phyloP scores from a whole-genome alignment of 2,329 filamentous ascomycete genomes.

The Calonectria henricotiae region DNA sequence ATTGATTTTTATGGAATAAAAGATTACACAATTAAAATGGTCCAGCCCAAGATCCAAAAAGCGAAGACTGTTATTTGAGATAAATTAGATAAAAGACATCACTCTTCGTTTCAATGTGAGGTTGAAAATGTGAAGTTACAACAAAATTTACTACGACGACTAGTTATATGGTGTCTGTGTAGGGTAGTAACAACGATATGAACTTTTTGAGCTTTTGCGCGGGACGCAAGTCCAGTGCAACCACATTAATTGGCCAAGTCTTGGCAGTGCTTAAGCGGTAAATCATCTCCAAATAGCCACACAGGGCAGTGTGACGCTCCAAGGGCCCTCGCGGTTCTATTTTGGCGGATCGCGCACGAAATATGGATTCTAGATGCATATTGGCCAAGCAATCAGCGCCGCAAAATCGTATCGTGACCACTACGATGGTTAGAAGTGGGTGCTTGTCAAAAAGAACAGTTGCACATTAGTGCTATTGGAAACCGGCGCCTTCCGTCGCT shows the following conservation, averaged over 20 bases:
- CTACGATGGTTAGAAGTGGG: not conserved
- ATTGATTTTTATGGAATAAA: not conserved
- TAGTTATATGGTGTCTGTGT: too few species aligned
- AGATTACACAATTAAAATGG: too few species aligned
- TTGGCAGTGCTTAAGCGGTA: not conserved
- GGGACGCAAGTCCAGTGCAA: too few species aligned
- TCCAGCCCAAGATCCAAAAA: too few species aligned
- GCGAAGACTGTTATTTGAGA: too few species aligned
- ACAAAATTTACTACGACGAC: too few species aligned
- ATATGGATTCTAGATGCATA: not conserved
- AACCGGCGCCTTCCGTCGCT: not conserved
- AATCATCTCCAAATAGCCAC: not conserved
- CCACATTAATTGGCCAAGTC: not conserved
- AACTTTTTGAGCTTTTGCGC: too few species aligned
- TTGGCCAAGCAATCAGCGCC: not conserved
- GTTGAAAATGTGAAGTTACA: too few species aligned
- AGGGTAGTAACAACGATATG: too few species aligned
- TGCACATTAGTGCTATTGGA: not conserved
- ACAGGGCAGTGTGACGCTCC: not conserved
- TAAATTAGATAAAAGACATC: too few species aligned
- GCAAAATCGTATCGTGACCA: not conserved
- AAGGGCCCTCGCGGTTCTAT: not conserved
- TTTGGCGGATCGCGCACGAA: not conserved
- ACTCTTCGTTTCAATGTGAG: too few species aligned
- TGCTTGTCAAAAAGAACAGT: not conserved